Evolutionary conservation across 495 filamentous ascomycete genomes (phyloP).

Genomic region (Trichoderma gamsii): DNA sequence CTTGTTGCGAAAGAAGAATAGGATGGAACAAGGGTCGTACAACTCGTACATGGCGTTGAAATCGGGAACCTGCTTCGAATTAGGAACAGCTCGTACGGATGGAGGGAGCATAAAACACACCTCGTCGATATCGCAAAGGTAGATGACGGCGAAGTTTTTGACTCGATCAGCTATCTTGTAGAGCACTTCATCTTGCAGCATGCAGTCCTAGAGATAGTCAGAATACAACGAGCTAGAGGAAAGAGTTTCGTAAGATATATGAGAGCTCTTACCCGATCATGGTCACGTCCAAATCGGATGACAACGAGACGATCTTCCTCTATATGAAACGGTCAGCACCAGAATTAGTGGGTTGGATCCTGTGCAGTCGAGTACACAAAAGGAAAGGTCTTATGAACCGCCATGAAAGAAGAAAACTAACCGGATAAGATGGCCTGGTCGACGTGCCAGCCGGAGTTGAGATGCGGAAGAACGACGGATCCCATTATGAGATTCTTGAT

Average conservation of each 20-base stretch:
- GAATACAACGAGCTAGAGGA: background rate
- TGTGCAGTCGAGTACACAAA: background rate
- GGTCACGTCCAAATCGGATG: conserved; percentile 84
- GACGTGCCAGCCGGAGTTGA: conserved; percentile 91
- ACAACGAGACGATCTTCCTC: conserved; percentile 96
- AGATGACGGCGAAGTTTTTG: conserved; percentile 90
- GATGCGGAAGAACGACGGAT: conserved; percentile 88
- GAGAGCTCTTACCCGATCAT: conserved; percentile 44
- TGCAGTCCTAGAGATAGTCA: conserved; percentile 47
- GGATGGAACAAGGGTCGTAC: conserved; percentile 65
- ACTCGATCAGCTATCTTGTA: conserved; percentile 83
- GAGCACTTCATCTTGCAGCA: conserved; percentile 91
- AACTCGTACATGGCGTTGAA: conserved; percentile 94
- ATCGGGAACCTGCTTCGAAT: conserved; percentile 59
- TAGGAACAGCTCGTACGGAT: background rate
- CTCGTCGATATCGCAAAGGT: conserved; percentile 93
- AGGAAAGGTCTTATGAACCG: background rate
- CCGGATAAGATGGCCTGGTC: conserved; percentile 80
- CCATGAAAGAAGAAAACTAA: background rate
- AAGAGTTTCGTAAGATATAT: background rate
- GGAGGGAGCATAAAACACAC: background rate
- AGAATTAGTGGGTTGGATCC: conserved; percentile 8
- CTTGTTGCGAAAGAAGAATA: conserved; percentile 98
- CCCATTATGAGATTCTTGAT: conserved; percentile 51
- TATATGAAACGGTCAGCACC: conserved; percentile 15